A percentile compares a stretch with the other conserved stretches of the same genome.
These are phyloP conservation scores for Sphenostylis stenocarpa DNA, from an alignment of 306 rosid genomes.

Conservation along the genomic window DNA sequence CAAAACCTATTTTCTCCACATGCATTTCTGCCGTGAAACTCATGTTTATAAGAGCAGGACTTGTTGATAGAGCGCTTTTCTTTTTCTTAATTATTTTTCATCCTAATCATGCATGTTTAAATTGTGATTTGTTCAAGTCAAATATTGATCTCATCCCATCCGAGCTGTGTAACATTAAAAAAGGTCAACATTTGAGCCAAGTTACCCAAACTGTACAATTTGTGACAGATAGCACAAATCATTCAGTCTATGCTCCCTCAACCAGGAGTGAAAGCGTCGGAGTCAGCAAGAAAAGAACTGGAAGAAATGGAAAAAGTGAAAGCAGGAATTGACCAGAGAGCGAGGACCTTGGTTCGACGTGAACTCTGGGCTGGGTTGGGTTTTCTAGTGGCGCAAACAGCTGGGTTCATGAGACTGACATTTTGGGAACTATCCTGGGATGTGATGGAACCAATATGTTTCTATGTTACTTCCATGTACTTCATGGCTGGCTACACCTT, in stretches of 20 bases:
- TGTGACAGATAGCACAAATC: constrained; percentile 60
- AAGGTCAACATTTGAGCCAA: constrained; percentile 1
- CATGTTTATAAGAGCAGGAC: neutral
- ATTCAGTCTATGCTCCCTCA: constrained; percentile 42
- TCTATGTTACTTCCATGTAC: constrained; percentile 64
- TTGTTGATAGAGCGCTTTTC: neutral
- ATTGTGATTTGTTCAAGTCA: neutral
- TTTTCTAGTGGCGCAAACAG: constrained; percentile 55
- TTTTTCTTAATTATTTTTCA: neutral
- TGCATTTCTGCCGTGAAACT: neutral
- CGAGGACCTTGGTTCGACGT: constrained; percentile 54
- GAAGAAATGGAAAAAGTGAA: constrained; percentile 64
- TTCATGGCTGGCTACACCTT: constrained; percentile 77
- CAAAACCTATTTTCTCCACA: neutral
- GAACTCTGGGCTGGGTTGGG: constrained; percentile 72
- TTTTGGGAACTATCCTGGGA: constrained; percentile 97
- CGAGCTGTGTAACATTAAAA: neutral
- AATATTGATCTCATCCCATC: no score
- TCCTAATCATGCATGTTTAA: neutral
- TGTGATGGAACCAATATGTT: constrained; percentile 93
- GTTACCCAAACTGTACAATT: constrained; percentile 44
- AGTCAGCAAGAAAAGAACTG: constrained; percentile 47
- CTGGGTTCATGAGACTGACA: constrained; percentile 81
- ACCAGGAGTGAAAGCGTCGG: constrained; percentile 24
- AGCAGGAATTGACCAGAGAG: constrained; percentile 50